phyloP scores from a whole-genome alignment of 2,329 filamentous ascomycete species.

The Colletotrichum lindemuthianum region DNA sequence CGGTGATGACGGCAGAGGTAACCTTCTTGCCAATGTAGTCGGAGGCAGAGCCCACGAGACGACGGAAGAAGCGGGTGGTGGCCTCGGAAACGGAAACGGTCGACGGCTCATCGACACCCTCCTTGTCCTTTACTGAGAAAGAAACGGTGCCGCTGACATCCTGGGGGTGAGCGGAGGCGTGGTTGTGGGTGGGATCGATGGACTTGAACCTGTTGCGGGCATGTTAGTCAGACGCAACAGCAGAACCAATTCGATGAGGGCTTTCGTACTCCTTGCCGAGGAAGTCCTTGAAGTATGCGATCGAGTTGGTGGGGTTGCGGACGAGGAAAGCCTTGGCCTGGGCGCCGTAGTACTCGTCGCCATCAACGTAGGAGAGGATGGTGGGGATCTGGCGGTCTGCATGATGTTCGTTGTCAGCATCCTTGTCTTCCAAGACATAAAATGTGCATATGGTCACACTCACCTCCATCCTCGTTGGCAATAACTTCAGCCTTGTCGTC shows the following conservation, averaged over 20 bases:
- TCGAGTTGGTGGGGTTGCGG: slow-evolving; percentile 91
- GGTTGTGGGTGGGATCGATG: slow-evolving; percentile 95
- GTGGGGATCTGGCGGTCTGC: slow-evolving; percentile 96
- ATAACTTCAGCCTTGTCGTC: slow-evolving; percentile 98
- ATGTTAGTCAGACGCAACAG: slow-evolving; percentile 38
- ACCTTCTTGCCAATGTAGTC: slow-evolving; percentile 94
- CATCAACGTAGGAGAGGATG: slow-evolving; percentile 91
- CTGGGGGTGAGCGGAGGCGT: slow-evolving; percentile 90
- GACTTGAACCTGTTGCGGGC: slow-evolving; percentile 77
- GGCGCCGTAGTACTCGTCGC: slow-evolving; percentile 95
- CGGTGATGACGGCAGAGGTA: slow-evolving; percentile 92
- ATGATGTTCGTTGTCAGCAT: slow-evolving; percentile 36
- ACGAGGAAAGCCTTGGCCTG: slow-evolving; percentile 95
- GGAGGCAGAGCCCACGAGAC: slow-evolving; percentile 83
- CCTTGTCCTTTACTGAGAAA: slow-evolving; percentile 85
- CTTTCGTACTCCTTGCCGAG: slow-evolving; percentile 85
- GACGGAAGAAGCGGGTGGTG: slow-evolving; percentile 84
- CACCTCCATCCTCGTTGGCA: slow-evolving; percentile 95
- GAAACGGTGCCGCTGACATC: slow-evolving; percentile 77
- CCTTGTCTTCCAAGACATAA: not conserved
- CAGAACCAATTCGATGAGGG: not conserved
- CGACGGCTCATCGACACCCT: slow-evolving; percentile 68
- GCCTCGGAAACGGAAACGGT: slow-evolving; percentile 82
- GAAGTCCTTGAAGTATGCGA: slow-evolving; percentile 96
- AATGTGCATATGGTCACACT: slow-evolving; percentile 53